Conservation (phyloP, 257 asterid species). For the Fraxinus quadrangulata region DNA sequence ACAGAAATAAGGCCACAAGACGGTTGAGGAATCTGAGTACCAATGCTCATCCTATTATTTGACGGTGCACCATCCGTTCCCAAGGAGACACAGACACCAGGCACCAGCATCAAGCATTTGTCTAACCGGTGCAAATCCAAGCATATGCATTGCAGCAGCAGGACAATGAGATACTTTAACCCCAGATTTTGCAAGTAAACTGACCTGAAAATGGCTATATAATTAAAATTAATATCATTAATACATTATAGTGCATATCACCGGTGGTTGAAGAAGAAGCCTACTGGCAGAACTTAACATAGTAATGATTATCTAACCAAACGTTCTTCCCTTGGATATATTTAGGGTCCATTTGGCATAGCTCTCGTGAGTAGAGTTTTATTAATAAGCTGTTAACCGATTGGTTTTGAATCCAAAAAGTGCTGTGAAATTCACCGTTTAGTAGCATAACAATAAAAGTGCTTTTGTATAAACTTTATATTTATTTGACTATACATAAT, state of each 20-base stretch:
- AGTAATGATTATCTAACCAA: background rate
- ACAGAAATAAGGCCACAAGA: background rate
- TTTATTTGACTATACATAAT: no score
- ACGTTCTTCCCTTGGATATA: background rate
- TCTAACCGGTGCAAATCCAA: constrained; percentile 71
- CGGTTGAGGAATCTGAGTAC: constrained; percentile 36
- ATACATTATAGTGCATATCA: background rate
- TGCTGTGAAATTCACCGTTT: no score
- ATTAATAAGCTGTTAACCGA: no score
- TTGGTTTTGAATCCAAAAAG: no score
- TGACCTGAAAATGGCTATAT: constrained; percentile 46
- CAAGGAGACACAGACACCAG: constrained; percentile 67
- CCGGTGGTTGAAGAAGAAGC: background rate
- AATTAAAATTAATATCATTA: background rate
- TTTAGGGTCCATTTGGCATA: no score
- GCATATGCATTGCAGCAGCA: constrained; percentile 91
- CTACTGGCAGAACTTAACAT: background rate
- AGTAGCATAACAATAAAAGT: no score
- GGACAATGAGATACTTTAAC: constrained; percentile 90
- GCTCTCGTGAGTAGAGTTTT: no score
- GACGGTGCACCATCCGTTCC: constrained; percentile 91
- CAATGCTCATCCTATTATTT: constrained; percentile 89
- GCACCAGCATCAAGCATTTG: constrained; percentile 66
- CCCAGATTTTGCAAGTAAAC: constrained; percentile 52
- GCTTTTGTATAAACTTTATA: no score